phyloP scores from a whole-genome alignment of 345 rosid species.

The Brassica nigra region DNA sequence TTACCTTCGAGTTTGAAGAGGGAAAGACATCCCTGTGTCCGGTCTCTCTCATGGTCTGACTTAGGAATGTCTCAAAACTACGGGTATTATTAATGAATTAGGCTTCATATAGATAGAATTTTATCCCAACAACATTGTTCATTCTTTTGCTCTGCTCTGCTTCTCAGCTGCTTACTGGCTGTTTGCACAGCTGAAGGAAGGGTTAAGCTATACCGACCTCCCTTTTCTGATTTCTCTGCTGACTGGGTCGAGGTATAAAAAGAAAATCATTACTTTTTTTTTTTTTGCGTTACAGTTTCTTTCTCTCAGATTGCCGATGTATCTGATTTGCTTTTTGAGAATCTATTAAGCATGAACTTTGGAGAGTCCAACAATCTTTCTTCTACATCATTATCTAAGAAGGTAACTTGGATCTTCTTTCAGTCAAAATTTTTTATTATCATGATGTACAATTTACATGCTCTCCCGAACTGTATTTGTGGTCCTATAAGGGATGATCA shows the following conservation, averaged over 20 bases:
- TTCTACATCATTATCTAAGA: slow-evolving; percentile 40
- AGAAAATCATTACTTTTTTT: neutral
- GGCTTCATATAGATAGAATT: neutral
- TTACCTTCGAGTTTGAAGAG: slow-evolving; percentile 67
- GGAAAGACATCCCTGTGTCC: slow-evolving; percentile 66
- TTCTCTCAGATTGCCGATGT: slow-evolving; percentile 64
- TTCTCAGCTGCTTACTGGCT: slow-evolving; percentile 79
- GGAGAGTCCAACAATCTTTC: slow-evolving; percentile 44
- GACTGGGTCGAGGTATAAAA: slow-evolving; percentile 86
- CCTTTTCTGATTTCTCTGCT: slow-evolving; percentile 77
- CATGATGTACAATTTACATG: neutral
- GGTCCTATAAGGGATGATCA: slow-evolving; percentile 1
- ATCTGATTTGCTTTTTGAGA: slow-evolving; percentile 58
- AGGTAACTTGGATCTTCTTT: slow-evolving; percentile 51
- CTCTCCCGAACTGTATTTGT: neutral
- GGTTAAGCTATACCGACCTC: slow-evolving; percentile 82
- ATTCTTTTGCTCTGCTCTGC: neutral
- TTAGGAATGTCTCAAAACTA: slow-evolving; percentile 53
- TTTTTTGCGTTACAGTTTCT: neutral
- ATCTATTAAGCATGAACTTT: slow-evolving; percentile 53
- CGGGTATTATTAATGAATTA: neutral
- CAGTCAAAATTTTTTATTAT: neutral
- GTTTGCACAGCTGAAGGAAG: slow-evolving; percentile 81
- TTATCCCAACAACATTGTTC: neutral
- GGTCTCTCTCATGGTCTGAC: slow-evolving; percentile 91